Evolutionary conservation across 2,329 filamentous ascomycete genomes (phyloP).

Genomic region (Tolypocladium capitatum): DNA sequence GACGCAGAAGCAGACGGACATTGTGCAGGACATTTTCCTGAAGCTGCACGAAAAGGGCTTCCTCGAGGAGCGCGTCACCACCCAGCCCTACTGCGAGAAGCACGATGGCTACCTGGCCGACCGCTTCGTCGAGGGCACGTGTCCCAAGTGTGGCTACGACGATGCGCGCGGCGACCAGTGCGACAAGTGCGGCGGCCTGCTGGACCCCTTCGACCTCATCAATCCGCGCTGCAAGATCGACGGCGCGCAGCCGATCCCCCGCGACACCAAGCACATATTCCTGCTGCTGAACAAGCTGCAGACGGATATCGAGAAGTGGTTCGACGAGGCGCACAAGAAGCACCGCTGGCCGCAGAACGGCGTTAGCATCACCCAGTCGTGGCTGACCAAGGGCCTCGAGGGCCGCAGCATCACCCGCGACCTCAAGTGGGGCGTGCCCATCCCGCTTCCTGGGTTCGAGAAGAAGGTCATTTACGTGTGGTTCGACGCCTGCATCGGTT

Average conservation of each 20-base stretch:
- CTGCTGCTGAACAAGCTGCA: conserved; percentile 77
- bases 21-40: conserved; percentile 81
- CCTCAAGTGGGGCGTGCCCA: conserved; percentile 70
- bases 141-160: conserved; percentile 58
- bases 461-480: conserved; percentile 77
- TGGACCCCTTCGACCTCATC: conserved; percentile 62
- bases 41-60: conserved; percentile 82
- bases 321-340: conserved; percentile 56
- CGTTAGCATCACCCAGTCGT: conserved; percentile 62
- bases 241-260: conserved; percentile 62
- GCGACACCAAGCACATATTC: conserved; percentile 82
- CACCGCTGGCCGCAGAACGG: conserved; percentile 68
- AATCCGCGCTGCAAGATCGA: conserved; percentile 89
- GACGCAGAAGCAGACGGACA: conserved; percentile 77
- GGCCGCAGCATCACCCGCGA: conserved; percentile 84
- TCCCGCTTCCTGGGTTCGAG: conserved; percentile 36
- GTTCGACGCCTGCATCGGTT: conserved; percentile 90
- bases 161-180: conserved; percentile 65
- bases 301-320: conserved; percentile 65
- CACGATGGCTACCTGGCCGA: conserved; percentile 72
- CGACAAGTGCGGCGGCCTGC: conserved; percentile 58
- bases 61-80: conserved; percentile 74
- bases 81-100: conserved; percentile 78
- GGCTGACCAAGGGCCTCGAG: conserved; percentile 74
- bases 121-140: conserved; percentile 71